Conservation (phyloP, 257 asterid genomes). For the Plectranthus barbatus region DNA sequence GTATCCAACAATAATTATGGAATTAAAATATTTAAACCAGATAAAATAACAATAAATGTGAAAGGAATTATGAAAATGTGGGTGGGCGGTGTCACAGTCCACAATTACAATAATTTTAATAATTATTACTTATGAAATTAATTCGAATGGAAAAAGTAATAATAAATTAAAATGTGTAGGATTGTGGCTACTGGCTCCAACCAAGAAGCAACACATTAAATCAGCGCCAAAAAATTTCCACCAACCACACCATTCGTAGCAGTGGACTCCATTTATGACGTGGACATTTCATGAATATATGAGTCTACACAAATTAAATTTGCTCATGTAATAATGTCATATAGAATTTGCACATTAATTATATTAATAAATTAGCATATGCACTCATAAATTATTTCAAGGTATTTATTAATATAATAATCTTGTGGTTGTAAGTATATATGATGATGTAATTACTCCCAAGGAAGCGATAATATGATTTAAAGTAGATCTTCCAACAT, state of each 20-base stretch:
- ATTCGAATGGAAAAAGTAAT: background rate
- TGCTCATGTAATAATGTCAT: no score
- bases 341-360: no score
- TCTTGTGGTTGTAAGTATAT: no score
- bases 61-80: slow-evolving; percentile 16
- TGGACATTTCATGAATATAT: background rate
- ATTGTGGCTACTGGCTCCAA: background rate
- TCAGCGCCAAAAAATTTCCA: background rate
- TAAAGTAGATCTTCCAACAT: no score
- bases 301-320: no score
- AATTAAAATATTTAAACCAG: background rate
- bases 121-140: background rate
- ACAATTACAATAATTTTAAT: slow-evolving; percentile 14
- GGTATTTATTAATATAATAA: no score
- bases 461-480: no score
- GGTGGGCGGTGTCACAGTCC: slow-evolving; percentile 22
- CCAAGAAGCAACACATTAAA: slow-evolving; percentile 20
- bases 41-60: slow-evolving; percentile 13
- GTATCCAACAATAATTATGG: background rate
- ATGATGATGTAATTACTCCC: no score
- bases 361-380: no score
- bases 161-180: background rate
- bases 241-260: slow-evolving; percentile 12
- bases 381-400: no score
- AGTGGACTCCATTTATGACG: background rate